These are phyloP conservation scores for Aspergillus egyptiacus DNA, from an alignment of 495 filamentous ascomycete genomes.

Conservation along the genomic window DNA sequence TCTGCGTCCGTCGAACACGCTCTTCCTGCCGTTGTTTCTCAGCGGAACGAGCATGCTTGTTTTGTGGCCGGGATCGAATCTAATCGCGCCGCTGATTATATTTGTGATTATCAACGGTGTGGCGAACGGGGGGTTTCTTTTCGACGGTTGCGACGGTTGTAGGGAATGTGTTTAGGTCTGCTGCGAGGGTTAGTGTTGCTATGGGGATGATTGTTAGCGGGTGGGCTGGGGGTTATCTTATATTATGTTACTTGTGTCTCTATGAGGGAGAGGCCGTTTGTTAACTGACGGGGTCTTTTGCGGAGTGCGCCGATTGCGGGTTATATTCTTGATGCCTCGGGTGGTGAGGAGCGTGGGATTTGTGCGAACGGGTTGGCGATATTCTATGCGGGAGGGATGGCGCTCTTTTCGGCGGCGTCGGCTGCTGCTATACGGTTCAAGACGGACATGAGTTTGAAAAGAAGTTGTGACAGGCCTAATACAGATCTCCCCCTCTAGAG, in stretches of 20 bases:
- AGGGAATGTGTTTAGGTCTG: constrained; percentile 50
- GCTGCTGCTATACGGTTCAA: constrained; percentile 4
- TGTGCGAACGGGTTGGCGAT: constrained; percentile 52
- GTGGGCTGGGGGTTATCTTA: constrained; percentile 53
- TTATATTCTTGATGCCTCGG: constrained; percentile 49
- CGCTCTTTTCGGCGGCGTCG: constrained; percentile 3
- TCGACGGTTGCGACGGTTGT: constrained; percentile 56
- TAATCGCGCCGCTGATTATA: constrained; percentile 43
- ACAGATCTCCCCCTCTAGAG: too few relatives aligned
- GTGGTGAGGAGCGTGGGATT: constrained; percentile 39
- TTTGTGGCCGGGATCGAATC: constrained; percentile 51
- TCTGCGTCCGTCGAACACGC: constrained; percentile 48
- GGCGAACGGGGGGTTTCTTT: constrained; percentile 54
- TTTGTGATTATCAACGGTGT: constrained; percentile 52
- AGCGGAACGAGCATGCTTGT: constrained; percentile 51
- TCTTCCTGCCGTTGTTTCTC: constrained; percentile 40
- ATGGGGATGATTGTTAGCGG: constrained; percentile 59
- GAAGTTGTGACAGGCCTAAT: constrained; percentile 1
- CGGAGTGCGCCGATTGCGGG: constrained; percentile 51
- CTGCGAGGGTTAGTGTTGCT: constrained; percentile 47
- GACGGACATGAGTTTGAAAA: constrained; percentile 3
- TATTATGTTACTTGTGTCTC: constrained; percentile 31
- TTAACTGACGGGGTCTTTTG: background rate
- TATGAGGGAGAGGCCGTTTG: too few relatives aligned
- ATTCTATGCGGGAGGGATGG: constrained; percentile 48